Conservation (phyloP, 768 basidiomycete species). For the Collybia sordida region DNA sequence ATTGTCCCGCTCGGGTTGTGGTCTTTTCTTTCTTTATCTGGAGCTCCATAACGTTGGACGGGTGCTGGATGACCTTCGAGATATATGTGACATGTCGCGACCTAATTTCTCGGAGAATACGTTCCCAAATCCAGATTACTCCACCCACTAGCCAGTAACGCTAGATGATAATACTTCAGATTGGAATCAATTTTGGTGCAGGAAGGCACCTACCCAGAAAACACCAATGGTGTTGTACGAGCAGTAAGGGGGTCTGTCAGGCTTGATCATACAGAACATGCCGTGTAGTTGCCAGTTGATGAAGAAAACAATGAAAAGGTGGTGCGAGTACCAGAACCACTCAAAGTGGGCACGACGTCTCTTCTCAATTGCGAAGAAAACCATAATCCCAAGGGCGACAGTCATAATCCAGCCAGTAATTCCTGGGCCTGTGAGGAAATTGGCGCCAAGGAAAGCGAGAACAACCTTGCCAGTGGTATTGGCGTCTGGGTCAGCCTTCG, state of each 20-base stretch:
- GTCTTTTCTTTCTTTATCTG: slow-evolving; percentile 98
- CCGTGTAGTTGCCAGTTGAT: slow-evolving; percentile 93
- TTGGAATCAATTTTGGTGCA: slow-evolving; percentile 4
- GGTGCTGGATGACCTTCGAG: slow-evolving; percentile 94
- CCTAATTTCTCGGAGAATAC: slow-evolving; percentile 88
- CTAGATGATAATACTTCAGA: slow-evolving; percentile 31
- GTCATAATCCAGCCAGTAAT: slow-evolving; percentile 91
- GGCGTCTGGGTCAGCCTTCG: slow-evolving; percentile 52
- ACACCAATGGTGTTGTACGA: slow-evolving; percentile 84
- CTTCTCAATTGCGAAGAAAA: slow-evolving; percentile 85
- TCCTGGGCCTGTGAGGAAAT: slow-evolving; percentile 83
- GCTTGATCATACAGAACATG: slow-evolving; percentile 96
- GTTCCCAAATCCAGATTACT: slow-evolving; percentile 82
- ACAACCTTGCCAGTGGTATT: slow-evolving; percentile 54
- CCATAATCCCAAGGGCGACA: slow-evolving; percentile 69
- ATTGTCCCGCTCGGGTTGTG: slow-evolving; percentile 81
- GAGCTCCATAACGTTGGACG: slow-evolving; percentile 90
- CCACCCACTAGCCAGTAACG: slow-evolving; percentile 91
- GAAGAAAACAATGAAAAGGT: slow-evolving; percentile 93
- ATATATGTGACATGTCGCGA: slow-evolving; percentile 91
- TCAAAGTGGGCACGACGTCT: slow-evolving; percentile 77
- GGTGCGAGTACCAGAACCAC: slow-evolving; percentile 86
- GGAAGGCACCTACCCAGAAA: slow-evolving; percentile 78
- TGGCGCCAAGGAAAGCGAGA: slow-evolving; percentile 70
- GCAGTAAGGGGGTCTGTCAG: slow-evolving; percentile 87